These are phyloP conservation scores for Neurospora sp. DNA, from an alignment of 495 filamentous ascomycete genomes.

Conservation along the genomic window DNA sequence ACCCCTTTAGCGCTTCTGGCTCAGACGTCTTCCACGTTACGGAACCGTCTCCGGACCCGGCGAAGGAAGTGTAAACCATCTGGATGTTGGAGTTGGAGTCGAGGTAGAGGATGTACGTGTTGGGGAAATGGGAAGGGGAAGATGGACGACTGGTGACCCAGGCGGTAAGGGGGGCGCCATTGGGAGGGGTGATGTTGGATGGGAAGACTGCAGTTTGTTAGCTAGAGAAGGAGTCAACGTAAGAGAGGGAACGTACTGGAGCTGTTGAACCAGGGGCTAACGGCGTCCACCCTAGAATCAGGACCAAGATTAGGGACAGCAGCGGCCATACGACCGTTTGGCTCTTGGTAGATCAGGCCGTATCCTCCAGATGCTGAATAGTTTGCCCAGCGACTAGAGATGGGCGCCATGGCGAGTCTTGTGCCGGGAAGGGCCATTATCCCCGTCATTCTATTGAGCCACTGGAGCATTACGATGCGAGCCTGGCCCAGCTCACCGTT, in stretches of 20 bases:
- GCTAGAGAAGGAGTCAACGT: no score
- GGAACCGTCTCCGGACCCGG: neutral
- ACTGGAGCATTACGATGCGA: neutral
- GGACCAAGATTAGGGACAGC: neutral
- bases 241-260: neutral
- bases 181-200: neutral
- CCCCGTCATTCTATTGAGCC: neutral
- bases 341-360: neutral
- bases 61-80: neutral
- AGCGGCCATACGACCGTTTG: neutral
- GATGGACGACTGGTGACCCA: neutral
- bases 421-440: neutral
- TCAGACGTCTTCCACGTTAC: neutral
- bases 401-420: neutral
- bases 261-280: neutral
- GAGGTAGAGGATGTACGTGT: neutral
- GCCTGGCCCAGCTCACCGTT: neutral
- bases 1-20: neutral
- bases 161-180: neutral
- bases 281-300: neutral
- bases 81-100: neutral
- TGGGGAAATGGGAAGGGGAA: neutral
- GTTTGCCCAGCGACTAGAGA: neutral
- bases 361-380: neutral
- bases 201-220: neutral